phyloP scores from a whole-genome alignment of 2,329 filamentous ascomycete species.

The Pseudocercospora vitis region DNA sequence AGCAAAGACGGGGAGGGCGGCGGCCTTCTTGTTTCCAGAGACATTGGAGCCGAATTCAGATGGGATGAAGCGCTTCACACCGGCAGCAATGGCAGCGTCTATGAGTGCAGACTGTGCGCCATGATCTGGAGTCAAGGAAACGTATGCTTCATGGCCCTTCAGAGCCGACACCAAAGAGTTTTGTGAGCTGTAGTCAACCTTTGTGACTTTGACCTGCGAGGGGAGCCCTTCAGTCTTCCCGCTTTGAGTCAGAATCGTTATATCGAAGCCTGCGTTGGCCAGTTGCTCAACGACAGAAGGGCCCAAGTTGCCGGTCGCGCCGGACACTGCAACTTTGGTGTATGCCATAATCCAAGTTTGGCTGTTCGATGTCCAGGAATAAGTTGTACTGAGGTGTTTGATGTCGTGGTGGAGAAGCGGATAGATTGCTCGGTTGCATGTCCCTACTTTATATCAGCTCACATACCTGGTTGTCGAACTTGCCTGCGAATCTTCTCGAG shows the following conservation, averaged over 20 bases:
- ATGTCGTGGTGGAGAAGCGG: no score
- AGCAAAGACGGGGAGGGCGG: slow-evolving; percentile 40
- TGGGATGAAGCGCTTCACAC: slow-evolving; percentile 43
- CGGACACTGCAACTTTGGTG: slow-evolving; percentile 36
- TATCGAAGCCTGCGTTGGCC: slow-evolving; percentile 39
- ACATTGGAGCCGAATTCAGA: slow-evolving; percentile 44
- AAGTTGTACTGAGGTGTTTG: not conserved
- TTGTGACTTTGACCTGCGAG: slow-evolving; percentile 40
- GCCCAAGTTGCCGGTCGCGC: slow-evolving; percentile 46
- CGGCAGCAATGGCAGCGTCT: slow-evolving; percentile 42
- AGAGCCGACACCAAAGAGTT: slow-evolving; percentile 37
- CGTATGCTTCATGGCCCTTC: slow-evolving; percentile 40
- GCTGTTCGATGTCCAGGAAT: not conserved
- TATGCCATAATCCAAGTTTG: slow-evolving; percentile 12
- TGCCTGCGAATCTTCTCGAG: slow-evolving; percentile 1
- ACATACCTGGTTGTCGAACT: not conserved
- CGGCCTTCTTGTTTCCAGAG: slow-evolving; percentile 33
- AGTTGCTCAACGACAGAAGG: slow-evolving; percentile 44
- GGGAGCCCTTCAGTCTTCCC: slow-evolving; percentile 45
- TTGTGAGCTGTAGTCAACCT: slow-evolving; percentile 51
- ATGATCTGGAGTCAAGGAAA: slow-evolving; percentile 27
- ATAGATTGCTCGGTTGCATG: not conserved
- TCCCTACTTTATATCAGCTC: not conserved
- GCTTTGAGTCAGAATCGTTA: slow-evolving; percentile 52
- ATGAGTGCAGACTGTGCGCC: slow-evolving; percentile 37